Evolutionary conservation across 2,329 filamentous ascomycete genomes (phyloP).

Genomic region (Xylaria sp.): DNA sequence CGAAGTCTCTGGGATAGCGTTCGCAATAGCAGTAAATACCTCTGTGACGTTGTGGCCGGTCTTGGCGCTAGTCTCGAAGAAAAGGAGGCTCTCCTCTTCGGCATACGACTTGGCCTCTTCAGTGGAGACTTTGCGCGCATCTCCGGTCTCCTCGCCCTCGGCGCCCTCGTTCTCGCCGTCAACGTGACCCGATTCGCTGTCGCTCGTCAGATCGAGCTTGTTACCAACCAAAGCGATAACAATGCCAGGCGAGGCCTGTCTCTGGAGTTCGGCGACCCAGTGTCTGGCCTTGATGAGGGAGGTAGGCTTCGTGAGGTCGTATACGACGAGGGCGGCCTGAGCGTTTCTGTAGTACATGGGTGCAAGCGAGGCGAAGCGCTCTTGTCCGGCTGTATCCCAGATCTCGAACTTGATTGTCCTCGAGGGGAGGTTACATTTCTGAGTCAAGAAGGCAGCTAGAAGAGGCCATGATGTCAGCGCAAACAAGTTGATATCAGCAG

Average conservation of each 20-base stretch:
- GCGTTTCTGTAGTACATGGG: conserved; percentile 99
- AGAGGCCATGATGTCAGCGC: conserved; percentile 10
- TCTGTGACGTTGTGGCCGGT: conserved; percentile 90
- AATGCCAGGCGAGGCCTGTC: conserved; percentile 92
- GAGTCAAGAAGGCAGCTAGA: conserved; percentile 89
- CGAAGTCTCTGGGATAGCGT: conserved; percentile 94
- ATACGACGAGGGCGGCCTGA: conserved; percentile 94
- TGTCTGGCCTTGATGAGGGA: conserved; percentile 96
- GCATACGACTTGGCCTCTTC: conserved; percentile 89
- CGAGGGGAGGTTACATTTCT: conserved; percentile 94
- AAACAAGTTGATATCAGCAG: conserved; percentile 5
- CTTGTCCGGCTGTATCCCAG: conserved; percentile 97
- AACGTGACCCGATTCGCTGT: conserved; percentile 39
- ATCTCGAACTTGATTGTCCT: conserved; percentile 93
- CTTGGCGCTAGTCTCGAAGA: conserved; percentile 98
- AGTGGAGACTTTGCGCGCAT: conserved; percentile 84
- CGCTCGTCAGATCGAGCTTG: conserved; percentile 82
- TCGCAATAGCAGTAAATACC: conserved; percentile 96
- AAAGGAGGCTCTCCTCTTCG: conserved; percentile 87
- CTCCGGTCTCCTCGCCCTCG: conserved; percentile 54
- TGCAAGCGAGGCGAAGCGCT: conserved; percentile 91
- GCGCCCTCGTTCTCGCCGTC: conserved; percentile 45
- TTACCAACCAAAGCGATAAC: conserved; percentile 97
- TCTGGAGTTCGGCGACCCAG: conserved; percentile 96
- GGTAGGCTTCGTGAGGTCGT: conserved; percentile 95